Evolutionary conservation across 768 basidiomycete genomes (phyloP).

Genomic region (Lanmaoa rubissima): DNA sequence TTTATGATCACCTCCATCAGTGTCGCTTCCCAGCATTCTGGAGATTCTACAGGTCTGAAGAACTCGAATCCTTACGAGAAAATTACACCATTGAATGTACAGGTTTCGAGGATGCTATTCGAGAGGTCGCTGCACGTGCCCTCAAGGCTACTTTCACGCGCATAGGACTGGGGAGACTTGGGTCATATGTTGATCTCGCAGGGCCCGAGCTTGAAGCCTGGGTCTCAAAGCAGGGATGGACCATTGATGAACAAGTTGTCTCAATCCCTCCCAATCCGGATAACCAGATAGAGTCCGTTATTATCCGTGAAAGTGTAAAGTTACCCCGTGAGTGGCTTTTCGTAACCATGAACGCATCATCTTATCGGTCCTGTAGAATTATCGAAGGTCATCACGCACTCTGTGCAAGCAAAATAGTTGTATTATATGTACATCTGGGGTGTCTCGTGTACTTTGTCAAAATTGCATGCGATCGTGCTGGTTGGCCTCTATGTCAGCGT

Average conservation of each 20-base stretch:
- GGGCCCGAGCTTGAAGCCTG: conserved; percentile 60
- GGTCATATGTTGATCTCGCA: conserved; percentile 69
- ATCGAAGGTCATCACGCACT: conserved; percentile 72
- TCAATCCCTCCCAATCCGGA: conserved; percentile 78
- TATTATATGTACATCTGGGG: not conserved
- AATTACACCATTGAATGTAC: conserved; percentile 83
- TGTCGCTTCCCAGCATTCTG: conserved; percentile 91
- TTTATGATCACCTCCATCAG: conserved; percentile 71
- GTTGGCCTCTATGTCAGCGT: not conserved
- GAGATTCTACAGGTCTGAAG: conserved; percentile 67
- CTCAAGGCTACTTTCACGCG: conserved; percentile 77
- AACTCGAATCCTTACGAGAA: conserved; percentile 69
- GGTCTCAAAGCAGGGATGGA: conserved; percentile 67
- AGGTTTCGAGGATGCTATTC: conserved; percentile 82
- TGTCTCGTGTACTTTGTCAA: conserved; percentile 7
- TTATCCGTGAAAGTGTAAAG: conserved; percentile 81
- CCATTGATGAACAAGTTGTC: conserved; percentile 57
- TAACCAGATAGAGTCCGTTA: conserved; percentile 82
- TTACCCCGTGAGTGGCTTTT: conserved; percentile 62
- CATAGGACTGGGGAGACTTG: conserved; percentile 64
- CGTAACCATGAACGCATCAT: not conserved
- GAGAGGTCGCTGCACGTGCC: conserved; percentile 73
- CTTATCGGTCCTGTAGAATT: conserved; percentile 49
- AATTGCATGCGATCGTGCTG: not conserved
- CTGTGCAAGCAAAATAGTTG: conserved; percentile 49